Percentiles rank a stretch among this genome's conserved stretches.
phyloP scores from a whole-genome alignment of 805 yeast genomes.

The Ogataea haglerorum region DNA sequence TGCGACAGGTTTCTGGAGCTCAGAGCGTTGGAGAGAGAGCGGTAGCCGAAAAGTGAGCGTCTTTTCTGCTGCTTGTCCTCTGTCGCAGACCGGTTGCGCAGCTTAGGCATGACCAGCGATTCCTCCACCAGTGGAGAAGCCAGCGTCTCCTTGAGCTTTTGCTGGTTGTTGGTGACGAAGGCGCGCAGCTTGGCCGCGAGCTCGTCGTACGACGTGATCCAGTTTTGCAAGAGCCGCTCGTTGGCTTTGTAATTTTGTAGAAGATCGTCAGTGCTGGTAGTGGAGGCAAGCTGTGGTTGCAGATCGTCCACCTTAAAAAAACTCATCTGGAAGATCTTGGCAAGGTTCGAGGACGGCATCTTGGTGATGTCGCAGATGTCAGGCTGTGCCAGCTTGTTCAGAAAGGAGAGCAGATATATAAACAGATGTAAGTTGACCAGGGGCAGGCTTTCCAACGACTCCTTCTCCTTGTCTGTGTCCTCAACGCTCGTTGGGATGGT shows the following conservation, averaged over 20 bases:
- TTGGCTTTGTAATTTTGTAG: constrained; percentile 28
- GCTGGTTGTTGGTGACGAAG: constrained; percentile 4
- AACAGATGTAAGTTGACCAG: constrained; percentile 32
- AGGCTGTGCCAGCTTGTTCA: constrained; percentile 24
- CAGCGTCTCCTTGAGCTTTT: constrained; percentile 14
- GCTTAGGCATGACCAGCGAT: constrained; percentile 12
- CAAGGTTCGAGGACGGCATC: constrained; percentile 36
- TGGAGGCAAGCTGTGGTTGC: constrained; percentile 17
- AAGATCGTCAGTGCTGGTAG: constrained; percentile 26
- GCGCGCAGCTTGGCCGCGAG: constrained; percentile 14
- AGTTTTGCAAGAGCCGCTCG: constrained; percentile 26
- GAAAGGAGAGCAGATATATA: constrained; percentile 28
- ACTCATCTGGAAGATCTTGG: constrained; percentile 38
- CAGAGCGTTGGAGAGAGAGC: constrained; percentile 26
- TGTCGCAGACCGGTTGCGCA: constrained; percentile 11
- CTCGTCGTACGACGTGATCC: constrained; percentile 25
- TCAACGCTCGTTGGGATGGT: constrained; percentile 5
- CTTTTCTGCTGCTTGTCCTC: constrained; percentile 24
- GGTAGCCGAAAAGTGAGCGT: constrained; percentile 27
- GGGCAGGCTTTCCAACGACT: constrained; percentile 21
- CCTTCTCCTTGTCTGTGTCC: constrained; percentile 1
- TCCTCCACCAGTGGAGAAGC: constrained; percentile 19
- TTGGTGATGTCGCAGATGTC: constrained; percentile 30
- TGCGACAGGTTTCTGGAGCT: constrained; percentile 19
- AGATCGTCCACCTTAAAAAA: constrained; percentile 34